Percentiles rank a stretch among this genome's conserved stretches.
Conservation (phyloP, 768 basidiomycete species). For the Leccinum uliginosum region DNA sequence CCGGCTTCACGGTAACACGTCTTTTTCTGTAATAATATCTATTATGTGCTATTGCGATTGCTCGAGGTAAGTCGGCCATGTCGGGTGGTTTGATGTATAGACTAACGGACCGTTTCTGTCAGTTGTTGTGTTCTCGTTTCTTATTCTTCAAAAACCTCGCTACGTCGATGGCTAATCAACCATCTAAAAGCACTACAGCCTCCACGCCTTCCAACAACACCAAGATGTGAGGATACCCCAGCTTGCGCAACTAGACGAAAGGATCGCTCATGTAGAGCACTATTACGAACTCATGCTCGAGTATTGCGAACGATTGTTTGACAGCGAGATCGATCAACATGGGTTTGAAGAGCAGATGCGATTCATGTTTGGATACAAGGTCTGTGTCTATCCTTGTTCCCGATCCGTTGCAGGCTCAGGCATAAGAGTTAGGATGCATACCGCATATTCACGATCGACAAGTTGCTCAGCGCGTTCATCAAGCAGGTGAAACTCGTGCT, state of each 20-base stretch:
- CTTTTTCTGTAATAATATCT: constrained; percentile 88
- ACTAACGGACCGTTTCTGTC: constrained; percentile 1
- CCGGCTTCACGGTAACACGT: constrained; percentile 44
- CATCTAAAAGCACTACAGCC: constrained; percentile 2
- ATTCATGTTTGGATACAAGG: constrained; percentile 80
- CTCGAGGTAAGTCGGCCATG: constrained; percentile 63
- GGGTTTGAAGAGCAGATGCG: constrained; percentile 91
- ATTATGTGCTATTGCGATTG: constrained; percentile 81
- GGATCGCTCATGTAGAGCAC: constrained; percentile 50
- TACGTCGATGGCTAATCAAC: constrained; percentile 37
- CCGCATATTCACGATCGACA: constrained; percentile 91
- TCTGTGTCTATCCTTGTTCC: constrained; percentile 21
- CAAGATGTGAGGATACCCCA: constrained; percentile 28
- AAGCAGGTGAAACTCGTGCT: constrained; percentile 83
- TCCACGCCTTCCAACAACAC: constrained; percentile 22
- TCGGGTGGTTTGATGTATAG: neutral
- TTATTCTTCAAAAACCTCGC: constrained; percentile 73
- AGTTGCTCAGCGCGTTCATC: constrained; percentile 81
- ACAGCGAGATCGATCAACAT: constrained; percentile 83
- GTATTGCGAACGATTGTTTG: constrained; percentile 86
- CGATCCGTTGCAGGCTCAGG: neutral
- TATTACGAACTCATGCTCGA: constrained; percentile 83
- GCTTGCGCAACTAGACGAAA: constrained; percentile 29
- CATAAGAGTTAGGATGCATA: constrained; percentile 58
- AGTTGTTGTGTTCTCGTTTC: constrained; percentile 84